These are phyloP conservation scores for Ceratocystis albifundus DNA, from an alignment of 2,329 filamentous ascomycete genomes.

Conservation along the genomic window DNA sequence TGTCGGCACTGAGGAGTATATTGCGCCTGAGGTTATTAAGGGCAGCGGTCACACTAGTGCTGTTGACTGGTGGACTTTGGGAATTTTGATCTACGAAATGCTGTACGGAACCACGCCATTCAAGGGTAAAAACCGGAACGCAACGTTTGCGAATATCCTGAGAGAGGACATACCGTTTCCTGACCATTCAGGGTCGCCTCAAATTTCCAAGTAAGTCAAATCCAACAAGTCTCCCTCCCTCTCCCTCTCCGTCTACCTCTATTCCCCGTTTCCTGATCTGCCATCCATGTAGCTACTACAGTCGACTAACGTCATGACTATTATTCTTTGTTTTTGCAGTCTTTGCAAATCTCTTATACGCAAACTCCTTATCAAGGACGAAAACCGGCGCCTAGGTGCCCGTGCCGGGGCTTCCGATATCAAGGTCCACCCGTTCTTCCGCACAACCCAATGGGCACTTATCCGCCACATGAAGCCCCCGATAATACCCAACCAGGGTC, in stretches of 20 bases:
- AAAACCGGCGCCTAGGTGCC: slow-evolving; percentile 82
- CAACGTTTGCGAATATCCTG: slow-evolving; percentile 94
- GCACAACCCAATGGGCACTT: slow-evolving; percentile 88
- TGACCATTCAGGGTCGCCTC: slow-evolving; percentile 70
- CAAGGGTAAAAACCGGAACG: slow-evolving; percentile 98
- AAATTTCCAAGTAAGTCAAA: slow-evolving; percentile 73
- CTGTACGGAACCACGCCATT: slow-evolving; percentile 96
- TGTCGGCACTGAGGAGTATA: slow-evolving; percentile 97
- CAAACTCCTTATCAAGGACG: slow-evolving; percentile 95
- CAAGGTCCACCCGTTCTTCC: slow-evolving; percentile 92
- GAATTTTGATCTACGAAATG: slow-evolving; percentile 98
- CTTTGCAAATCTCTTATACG: slow-evolving; percentile 93
- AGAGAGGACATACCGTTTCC: slow-evolving; percentile 93
- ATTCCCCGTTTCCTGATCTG: not conserved
- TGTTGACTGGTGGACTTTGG: slow-evolving; percentile 98
- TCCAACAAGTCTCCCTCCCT: not conserved
- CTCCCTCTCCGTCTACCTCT: no score
- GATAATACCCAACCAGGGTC: slow-evolving; percentile 84
- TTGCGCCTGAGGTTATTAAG: slow-evolving; percentile 97
- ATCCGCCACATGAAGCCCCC: slow-evolving; percentile 97
- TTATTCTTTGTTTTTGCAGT: slow-evolving; percentile 36
- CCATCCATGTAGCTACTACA: slow-evolving; percentile 15
- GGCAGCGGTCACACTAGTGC: slow-evolving; percentile 96
- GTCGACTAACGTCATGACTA: slow-evolving; percentile 16
- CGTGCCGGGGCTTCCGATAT: slow-evolving; percentile 94